These are phyloP conservation scores for Malus asiatica DNA, from an alignment of 306 rosid genomes.

Conservation along the genomic window DNA sequence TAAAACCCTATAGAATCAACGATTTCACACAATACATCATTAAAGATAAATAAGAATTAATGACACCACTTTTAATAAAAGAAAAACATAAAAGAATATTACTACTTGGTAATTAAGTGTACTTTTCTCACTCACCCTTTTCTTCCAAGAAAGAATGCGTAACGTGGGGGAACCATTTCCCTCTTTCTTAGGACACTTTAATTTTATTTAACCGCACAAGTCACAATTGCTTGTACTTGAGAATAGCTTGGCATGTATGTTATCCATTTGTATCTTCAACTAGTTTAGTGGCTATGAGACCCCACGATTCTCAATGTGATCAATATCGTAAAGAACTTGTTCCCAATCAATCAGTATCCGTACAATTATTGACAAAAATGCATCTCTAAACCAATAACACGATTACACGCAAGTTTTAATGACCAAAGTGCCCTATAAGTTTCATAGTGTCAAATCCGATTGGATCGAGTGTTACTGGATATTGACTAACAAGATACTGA, in stretches of 20 bases:
- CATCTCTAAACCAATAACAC: neutral
- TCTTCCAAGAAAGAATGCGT: conserved; percentile 13
- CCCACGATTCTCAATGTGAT: neutral
- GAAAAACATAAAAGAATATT: too few species aligned
- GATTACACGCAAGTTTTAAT: neutral
- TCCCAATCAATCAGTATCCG: conserved; percentile 13
- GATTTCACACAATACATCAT: too few species aligned
- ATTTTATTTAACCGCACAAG: conserved; percentile 17
- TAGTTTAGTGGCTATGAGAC: conserved; percentile 16
- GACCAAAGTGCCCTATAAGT: neutral
- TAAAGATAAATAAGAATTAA: too few species aligned
- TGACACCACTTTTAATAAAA: too few species aligned
- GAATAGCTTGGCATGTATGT: conserved; percentile 22
- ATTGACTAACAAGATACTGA: conserved; percentile 6
- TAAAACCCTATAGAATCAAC: too few species aligned
- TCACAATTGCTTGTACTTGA: conserved; percentile 19
- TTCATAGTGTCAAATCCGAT: neutral
- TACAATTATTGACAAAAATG: neutral
- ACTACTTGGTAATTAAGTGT: neutral
- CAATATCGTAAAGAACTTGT: conserved; percentile 27
- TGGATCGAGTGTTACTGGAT: neutral
- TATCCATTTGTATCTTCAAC: conserved; percentile 30
- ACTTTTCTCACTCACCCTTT: neutral
- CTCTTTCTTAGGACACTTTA: neutral
- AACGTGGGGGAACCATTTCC: conserved; percentile 34